Conservation (phyloP, 495 filamentous ascomycete genomes). For the Thermothielavioides terrestris region DNA sequence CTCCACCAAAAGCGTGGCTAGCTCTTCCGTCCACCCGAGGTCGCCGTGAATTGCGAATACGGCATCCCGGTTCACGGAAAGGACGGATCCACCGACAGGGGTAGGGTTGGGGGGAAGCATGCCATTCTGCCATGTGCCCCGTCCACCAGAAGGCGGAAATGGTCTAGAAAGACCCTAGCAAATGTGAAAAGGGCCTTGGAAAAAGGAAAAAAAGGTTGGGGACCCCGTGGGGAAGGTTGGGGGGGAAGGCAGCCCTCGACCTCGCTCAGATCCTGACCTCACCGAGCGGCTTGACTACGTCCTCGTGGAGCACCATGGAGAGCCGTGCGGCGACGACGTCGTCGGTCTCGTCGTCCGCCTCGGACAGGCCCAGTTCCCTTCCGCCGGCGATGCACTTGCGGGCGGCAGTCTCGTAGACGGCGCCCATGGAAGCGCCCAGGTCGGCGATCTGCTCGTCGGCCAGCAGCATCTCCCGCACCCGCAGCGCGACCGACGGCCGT, state of each 20-base stretch:
- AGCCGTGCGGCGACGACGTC: constrained; percentile 24
- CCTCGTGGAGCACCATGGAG: constrained; percentile 28
- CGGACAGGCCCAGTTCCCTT: constrained; percentile 18
- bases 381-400: constrained; percentile 27
- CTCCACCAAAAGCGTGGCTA: background rate
- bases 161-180: too few species aligned
- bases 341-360: constrained; percentile 28
- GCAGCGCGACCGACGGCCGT: constrained; percentile 22
- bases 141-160: too few species aligned
- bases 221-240: background rate
- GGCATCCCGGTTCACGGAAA: background rate
- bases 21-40: background rate
- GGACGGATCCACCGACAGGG: background rate
- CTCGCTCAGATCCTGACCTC: constrained; percentile 23
- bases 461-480: constrained; percentile 23
- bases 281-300: constrained; percentile 30
- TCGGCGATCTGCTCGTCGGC: constrained; percentile 21
- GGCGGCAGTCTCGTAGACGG: constrained; percentile 25
- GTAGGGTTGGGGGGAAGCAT: background rate
- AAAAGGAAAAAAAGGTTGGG: too few species aligned
- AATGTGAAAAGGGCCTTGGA: too few species aligned
- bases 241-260: background rate
- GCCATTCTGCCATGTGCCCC: background rate
- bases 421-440: constrained; percentile 27
- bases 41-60: background rate